These are phyloP conservation scores for Viola pubescens DNA, from an alignment of 441 rosid species.

Conservation along the genomic window DNA sequence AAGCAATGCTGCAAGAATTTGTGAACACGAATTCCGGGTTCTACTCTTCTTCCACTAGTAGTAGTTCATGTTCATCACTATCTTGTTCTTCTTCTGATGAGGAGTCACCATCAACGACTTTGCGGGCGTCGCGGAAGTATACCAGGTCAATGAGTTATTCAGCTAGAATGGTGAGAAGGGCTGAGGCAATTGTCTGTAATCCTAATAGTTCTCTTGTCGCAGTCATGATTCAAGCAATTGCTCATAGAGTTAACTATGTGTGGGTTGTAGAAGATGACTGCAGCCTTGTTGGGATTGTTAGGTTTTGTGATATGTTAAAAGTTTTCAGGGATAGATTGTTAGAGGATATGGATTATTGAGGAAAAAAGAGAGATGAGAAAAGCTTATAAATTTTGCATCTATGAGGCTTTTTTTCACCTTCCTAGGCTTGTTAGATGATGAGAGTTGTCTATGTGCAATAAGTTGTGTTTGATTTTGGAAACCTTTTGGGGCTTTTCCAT, in stretches of 20 bases:
- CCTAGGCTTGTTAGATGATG: no score
- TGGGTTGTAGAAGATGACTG: constrained; percentile 79
- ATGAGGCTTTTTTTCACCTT: no score
- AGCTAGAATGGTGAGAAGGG: constrained; percentile 67
- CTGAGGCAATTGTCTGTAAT: constrained; percentile 83
- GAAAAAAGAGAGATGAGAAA: not conserved
- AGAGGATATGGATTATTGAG: not conserved
- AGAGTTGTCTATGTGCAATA: no score
- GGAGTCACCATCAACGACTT: constrained; percentile 28
- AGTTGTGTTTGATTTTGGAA: no score
- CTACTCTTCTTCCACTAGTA: not conserved
- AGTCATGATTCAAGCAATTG: constrained; percentile 84
- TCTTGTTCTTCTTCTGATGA: constrained; percentile 68
- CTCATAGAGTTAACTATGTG: constrained; percentile 75
- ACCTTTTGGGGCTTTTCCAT: no score
- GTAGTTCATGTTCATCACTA: constrained; percentile 18
- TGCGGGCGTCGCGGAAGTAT: constrained; percentile 24
- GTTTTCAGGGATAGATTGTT: constrained; percentile 52
- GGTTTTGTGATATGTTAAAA: constrained; percentile 54
- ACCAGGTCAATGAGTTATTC: constrained; percentile 64
- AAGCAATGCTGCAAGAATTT: constrained; percentile 47
- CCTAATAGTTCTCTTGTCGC: constrained; percentile 80
- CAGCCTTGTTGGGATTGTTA: constrained; percentile 75
- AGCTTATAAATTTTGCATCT: not conserved
- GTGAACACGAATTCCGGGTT: constrained; percentile 13